These are phyloP conservation scores for Hirschioporus abietinus DNA, from an alignment of 768 basidiomycete species.

Conservation along the genomic window DNA sequence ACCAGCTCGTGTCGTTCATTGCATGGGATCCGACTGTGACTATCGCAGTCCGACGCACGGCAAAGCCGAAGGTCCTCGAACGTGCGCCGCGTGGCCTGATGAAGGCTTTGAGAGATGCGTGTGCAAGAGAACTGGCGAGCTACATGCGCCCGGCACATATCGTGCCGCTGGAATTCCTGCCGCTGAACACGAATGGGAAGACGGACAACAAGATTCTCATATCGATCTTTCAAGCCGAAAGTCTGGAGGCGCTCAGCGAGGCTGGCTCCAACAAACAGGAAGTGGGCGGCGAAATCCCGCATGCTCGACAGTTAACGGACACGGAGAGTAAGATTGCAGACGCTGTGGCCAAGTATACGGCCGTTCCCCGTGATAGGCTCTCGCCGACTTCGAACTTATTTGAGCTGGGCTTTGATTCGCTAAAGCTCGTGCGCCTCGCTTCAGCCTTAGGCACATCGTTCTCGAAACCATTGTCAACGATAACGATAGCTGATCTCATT, in stretches of 20 bases:
- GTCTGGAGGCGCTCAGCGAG: constrained; percentile 19
- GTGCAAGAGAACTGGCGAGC: constrained; percentile 37
- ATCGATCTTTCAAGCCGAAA: constrained; percentile 20
- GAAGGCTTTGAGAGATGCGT: constrained; percentile 23
- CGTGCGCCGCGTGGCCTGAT: constrained; percentile 29
- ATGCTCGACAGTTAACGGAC: constrained; percentile 11
- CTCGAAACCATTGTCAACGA: constrained; percentile 1
- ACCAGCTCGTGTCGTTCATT: constrained; percentile 43
- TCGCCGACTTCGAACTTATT: constrained; percentile 23
- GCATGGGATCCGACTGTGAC: constrained; percentile 31
- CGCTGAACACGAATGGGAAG: constrained; percentile 36
- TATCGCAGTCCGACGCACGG: constrained; percentile 32
- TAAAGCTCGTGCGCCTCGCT: constrained; percentile 21
- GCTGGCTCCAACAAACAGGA: neutral
- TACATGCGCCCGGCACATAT: constrained; percentile 51
- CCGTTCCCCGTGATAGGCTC: constrained; percentile 14
- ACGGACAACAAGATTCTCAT: constrained; percentile 25
- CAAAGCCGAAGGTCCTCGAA: constrained; percentile 18
- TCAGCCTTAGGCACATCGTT: constrained; percentile 20
- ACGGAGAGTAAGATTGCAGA: constrained; percentile 34
- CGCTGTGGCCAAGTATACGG: constrained; percentile 22
- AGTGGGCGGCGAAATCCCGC: neutral
- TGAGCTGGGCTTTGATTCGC: constrained; percentile 29
- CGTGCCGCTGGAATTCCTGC: constrained; percentile 42
- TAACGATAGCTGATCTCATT: constrained; percentile 28